These are phyloP conservation scores for Amorphotheca resinae DNA, from an alignment of 495 filamentous ascomycete species.

Conservation along the genomic window DNA sequence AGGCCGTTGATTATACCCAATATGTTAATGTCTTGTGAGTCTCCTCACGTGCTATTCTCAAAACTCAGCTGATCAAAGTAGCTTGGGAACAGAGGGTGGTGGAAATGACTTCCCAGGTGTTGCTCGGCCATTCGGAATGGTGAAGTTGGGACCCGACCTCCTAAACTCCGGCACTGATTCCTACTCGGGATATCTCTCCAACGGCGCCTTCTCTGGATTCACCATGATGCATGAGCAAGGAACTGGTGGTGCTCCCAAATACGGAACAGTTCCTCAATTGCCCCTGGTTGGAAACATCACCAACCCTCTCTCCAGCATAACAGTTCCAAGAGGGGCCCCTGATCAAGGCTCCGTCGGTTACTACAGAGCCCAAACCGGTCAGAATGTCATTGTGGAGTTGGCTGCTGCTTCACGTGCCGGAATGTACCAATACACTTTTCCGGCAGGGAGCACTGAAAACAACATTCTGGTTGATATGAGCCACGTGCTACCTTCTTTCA, in stretches of 20 bases:
- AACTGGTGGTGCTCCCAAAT: constrained; percentile 64
- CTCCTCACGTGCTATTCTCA: background rate
- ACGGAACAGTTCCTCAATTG: constrained; percentile 57
- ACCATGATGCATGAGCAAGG: constrained; percentile 65
- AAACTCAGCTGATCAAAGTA: background rate
- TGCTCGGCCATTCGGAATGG: constrained; percentile 52
- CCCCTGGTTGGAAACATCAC: constrained; percentile 40
- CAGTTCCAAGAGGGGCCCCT: constrained; percentile 32
- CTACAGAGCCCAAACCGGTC: constrained; percentile 43
- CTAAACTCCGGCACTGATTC: constrained; percentile 45
- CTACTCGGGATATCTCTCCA: constrained; percentile 52
- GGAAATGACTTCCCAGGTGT: constrained; percentile 64
- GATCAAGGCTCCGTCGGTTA: constrained; percentile 49
- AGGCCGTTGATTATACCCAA: constrained; percentile 8
- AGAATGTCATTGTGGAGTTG: constrained; percentile 45
- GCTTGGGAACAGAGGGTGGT: constrained; percentile 31
- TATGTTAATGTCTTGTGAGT: constrained; percentile 14
- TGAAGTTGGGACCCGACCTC: constrained; percentile 56
- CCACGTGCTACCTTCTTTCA: constrained; percentile 52
- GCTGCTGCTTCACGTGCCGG: constrained; percentile 49
- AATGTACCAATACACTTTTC: constrained; percentile 51
- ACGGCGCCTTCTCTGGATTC: constrained; percentile 53
- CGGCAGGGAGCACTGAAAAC: constrained; percentile 24
- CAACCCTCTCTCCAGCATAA: constrained; percentile 46
- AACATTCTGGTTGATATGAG: constrained; percentile 59